Evolutionary conservation across 108 stramenopile species (phyloP).

Genomic region (Cylindrotheca closterium): DNA sequence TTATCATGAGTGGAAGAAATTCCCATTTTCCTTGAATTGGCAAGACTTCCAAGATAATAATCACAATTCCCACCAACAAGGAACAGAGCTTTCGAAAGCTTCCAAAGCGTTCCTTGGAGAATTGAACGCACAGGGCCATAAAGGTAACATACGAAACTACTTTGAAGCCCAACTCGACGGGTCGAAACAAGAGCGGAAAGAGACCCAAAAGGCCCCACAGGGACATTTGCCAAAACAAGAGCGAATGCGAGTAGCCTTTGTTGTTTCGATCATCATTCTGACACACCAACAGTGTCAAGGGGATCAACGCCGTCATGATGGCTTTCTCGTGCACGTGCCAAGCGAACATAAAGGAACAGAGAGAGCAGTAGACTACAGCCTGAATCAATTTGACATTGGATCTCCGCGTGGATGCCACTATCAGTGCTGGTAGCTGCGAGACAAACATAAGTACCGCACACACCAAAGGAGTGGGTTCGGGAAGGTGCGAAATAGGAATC

Average conservation of each 20-base stretch:
- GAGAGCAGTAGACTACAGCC: constrained; percentile 57
- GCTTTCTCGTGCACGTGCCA: constrained; percentile 99
- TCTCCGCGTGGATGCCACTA: constrained; percentile 22
- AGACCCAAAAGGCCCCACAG: constrained; percentile 68
- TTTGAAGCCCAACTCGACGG: constrained; percentile 62
- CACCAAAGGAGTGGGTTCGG: constrained; percentile 60
- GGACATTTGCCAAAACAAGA: constrained; percentile 47
- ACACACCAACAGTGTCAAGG: constrained; percentile 50
- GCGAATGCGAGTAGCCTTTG: constrained; percentile 24
- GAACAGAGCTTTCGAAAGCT: constrained; percentile 13
- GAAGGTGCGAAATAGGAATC: constrained; percentile 27
- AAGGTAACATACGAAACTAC: constrained; percentile 42
- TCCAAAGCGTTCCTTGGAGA: constrained; percentile 3
- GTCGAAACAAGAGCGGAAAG: constrained; percentile 67
- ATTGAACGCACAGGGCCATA: constrained; percentile 38
- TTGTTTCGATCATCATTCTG: constrained; percentile 9
- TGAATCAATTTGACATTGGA: constrained; percentile 35
- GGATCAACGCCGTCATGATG: constrained; percentile 83
- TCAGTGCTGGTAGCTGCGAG: constrained; percentile 46
- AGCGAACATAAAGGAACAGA: constrained; percentile 70
- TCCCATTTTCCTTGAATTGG: constrained; percentile 61
- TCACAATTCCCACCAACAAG: constrained; percentile 11
- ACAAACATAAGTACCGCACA: constrained; percentile 52
- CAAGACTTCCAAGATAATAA: constrained; percentile 58
- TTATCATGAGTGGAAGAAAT: constrained; percentile 77